Base-by-base conservation (phyloP, 768 basidiomycete species). In the Tricholoma sp. region DNA sequence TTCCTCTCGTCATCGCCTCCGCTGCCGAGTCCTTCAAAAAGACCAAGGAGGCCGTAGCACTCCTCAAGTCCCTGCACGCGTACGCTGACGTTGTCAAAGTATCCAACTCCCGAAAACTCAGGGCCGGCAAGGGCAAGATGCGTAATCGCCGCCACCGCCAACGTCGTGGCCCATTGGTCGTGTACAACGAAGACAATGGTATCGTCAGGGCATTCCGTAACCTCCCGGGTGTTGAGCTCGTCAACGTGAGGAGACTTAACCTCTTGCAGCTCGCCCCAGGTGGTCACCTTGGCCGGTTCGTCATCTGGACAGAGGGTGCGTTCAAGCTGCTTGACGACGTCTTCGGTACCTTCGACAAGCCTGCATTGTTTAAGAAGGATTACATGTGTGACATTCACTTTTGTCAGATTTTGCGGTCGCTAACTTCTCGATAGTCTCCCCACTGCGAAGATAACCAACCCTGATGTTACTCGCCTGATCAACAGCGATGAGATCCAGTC, bases 121-220 rank as follows among this genome's bases (percentile, higher is more conserved):
- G 96, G 60, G 94, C 97, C 49, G 97, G 97, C 60, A 93, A 94
- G 77, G 97, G 96, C 59, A 99, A 99, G 79, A 74, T 95, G 78
- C 88, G 97, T 72, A 95, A 95, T 79, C 91, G 97, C 72, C 82
- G 95, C 60, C 90, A 97, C 77, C 88, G 94, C 69, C 95, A 98
- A 76, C 89, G 97, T 68, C 91, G 97, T 69, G 97, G 97, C 58
- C 97, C 97, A 58, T 89, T 99, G 62, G 77, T 98, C 62, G 94
- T 98, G 60, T 99, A 97, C 80, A 91, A 86, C 72, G 92, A 97
- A 74, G 96, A 99, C 77, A 87, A 92, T 60, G 97, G 97, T 63
- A 91, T 99, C 70, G 92, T 95, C 72, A 90, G 92, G 76, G 96
- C 97, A 6, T 98, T 99, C 91, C 88, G 96, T 71, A 99, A 99